Conservation (phyloP, 2,329 filamentous ascomycete genomes). For the Fusarium albosuccineum region DNA sequence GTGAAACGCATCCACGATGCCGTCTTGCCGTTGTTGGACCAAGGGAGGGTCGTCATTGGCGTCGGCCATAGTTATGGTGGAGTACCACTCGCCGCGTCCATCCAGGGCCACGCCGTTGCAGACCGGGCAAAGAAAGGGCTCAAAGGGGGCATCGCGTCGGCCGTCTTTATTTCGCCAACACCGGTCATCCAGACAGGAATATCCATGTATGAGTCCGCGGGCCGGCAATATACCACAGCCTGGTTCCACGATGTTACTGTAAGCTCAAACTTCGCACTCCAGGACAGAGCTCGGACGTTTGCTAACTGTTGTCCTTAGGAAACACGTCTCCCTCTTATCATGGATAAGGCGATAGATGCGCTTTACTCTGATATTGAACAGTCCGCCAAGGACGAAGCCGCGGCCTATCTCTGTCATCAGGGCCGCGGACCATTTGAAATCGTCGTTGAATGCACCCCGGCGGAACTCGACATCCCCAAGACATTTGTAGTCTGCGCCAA, state of each 20-base stretch:
- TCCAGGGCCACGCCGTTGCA: constrained; percentile 5
- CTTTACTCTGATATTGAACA: constrained; percentile 33
- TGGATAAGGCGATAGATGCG: constrained; percentile 1
- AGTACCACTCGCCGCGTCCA: constrained; percentile 17
- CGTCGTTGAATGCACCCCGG: constrained; percentile 5
- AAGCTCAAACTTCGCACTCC: not conserved
- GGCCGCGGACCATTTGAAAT: constrained; percentile 24
- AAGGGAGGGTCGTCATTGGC: constrained; percentile 10
- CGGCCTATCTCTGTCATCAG: constrained; percentile 22
- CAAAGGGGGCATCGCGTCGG: constrained; percentile 19
- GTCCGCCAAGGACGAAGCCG: constrained; percentile 4
- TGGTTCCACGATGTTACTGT: constrained; percentile 28
- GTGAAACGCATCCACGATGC: constrained; percentile 14
- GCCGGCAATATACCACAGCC: not conserved
- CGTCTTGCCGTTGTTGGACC: constrained; percentile 4
- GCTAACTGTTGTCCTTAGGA: constrained; percentile 6
- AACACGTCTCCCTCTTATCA: constrained; percentile 15
- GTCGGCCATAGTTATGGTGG: constrained; percentile 38
- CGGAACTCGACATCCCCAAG: constrained; percentile 16
- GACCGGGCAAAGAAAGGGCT: constrained; percentile 12
- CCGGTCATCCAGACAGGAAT: constrained; percentile 24
- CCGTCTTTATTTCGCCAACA: constrained; percentile 18
- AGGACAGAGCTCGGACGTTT: no score
- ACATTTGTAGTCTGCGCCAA: constrained; percentile 15
- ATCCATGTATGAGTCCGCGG: constrained; percentile 28